phyloP scores from a whole-genome alignment of 495 filamentous ascomycete genomes.

The Glarea lozoyensis region DNA sequence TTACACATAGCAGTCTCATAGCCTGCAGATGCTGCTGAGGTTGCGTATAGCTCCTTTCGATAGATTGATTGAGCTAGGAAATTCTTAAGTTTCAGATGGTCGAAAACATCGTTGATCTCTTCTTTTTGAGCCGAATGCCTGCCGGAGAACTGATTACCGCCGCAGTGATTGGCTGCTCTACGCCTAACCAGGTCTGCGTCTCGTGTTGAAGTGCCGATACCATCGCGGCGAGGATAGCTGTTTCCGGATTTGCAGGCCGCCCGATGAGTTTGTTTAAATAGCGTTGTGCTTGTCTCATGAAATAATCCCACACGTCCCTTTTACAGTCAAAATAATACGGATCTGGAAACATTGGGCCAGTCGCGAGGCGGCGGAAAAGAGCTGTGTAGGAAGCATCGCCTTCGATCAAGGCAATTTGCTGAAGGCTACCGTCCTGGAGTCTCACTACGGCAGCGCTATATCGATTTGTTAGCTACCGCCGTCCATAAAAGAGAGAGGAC shows the following conservation, averaged over 20 bases:
- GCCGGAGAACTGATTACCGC: neutral
- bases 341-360: neutral
- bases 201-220: neutral
- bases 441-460: neutral
- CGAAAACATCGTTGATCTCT: neutral
- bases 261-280: neutral
- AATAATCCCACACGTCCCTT: neutral
- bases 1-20: too few relatives aligned
- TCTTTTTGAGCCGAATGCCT: neutral
- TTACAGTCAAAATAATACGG: neutral
- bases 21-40: neutral
- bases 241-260: neutral
- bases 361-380: neutral
- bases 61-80: neutral
- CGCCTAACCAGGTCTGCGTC: neutral
- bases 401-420: neutral
- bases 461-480: neutral
- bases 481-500: neutral
- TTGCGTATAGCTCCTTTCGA: neutral
- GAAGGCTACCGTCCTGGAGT: neutral
- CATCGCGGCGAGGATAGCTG: neutral
- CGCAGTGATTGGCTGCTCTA: neutral
- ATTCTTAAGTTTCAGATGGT: neutral
- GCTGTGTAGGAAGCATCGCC: neutral
- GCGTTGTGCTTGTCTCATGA: neutral